Evolutionary conservation across 768 basidiomycete species (phyloP), one percentile per base, ranked within the genome.

Genomic region (Amanita polypyramis): DNA sequence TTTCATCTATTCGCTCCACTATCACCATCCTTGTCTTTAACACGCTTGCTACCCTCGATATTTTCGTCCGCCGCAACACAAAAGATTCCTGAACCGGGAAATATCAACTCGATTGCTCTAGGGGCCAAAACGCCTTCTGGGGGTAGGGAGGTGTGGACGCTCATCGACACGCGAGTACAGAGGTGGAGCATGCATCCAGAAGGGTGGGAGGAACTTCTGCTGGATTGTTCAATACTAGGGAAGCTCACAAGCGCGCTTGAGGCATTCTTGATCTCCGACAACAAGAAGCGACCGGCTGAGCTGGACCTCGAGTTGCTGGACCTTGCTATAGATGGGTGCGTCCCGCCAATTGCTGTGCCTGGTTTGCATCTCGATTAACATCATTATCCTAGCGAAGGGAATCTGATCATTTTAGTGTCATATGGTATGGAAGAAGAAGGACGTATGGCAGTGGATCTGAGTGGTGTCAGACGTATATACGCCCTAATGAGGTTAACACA

Each of bases 221-320:
- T 72, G 30, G 82, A 86, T 52, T 63, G 66, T 36, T 80, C 85
- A 51, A 57, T 85, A n/a, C 66, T 69, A 0, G 67, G 56, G 0
- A 62, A 76, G 15, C 64, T 82, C 8, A 66, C 69, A 5, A 58
- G 66, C 1, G 75, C 74, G 15, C 61, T 87, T 17, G 62, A 73
- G 34, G 62, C 67, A 29, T 65, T 65, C 0, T 69, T 76, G 47
- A 62, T 61, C 43, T 47, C 56, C 8, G 65, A 72, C 27, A 68
- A 75, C 53, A 60, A 67, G 5, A 69, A 72, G 49, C 30, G 25
- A 27, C 20, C 25, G 25, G 14, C 21, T n/a, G 29, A 49, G 17
- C 63, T 86, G 35, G 85, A 88, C 54, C 63, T 91, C 3, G 88
- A 91, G 58, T 62, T 89, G 34, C 65, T 88, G 39, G 87, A 90